Conservation (phyloP, 2,329 filamentous ascomycete species). For the Drechslerella dactyloides region DNA sequence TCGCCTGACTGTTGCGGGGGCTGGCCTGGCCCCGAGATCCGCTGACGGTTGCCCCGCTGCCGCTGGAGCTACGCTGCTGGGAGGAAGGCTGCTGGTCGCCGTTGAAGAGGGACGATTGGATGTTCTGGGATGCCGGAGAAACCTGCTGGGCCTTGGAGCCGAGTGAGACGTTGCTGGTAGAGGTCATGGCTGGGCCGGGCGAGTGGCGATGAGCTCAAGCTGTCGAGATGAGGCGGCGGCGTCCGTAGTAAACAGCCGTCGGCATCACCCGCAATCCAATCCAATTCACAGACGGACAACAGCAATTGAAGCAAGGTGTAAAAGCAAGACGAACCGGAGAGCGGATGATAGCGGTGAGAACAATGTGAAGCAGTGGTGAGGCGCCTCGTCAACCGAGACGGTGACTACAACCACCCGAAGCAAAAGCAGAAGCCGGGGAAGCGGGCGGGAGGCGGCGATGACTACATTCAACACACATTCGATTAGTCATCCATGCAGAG, state of each 20-base stretch:
- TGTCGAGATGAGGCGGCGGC: conserved; percentile 11
- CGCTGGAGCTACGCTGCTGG: conserved; percentile 39
- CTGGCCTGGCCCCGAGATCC: conserved; percentile 28
- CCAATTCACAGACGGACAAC: neutral
- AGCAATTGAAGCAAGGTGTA: neutral
- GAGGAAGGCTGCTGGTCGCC: conserved; percentile 37
- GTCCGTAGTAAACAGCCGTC: neutral
- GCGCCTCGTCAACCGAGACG: conserved; percentile 49
- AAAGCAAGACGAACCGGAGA: conserved; percentile 2
- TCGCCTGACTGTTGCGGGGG: conserved; percentile 76
- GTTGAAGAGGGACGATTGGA: conserved; percentile 30
- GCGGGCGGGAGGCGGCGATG: conserved; percentile 23
- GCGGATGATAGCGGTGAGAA: neutral
- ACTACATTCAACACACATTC: conserved; percentile 11
- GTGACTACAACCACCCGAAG: conserved; percentile 49
- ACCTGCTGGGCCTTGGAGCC: conserved; percentile 48
- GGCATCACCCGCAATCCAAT: conserved; percentile 6
- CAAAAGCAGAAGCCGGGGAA: conserved; percentile 15
- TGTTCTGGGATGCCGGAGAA: conserved; percentile 25
- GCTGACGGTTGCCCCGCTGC: conserved; percentile 14
- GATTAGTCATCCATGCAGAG: neutral
- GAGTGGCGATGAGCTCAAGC: conserved; percentile 20
- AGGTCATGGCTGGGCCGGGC: conserved; percentile 38
- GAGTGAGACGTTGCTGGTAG: conserved; percentile 36
- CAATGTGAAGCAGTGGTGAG: conserved; percentile 5